Percentiles rank a stretch among this genome's conserved stretches.
Conservation (phyloP, 176 grass and related monocot species). For the Aegilops umbellulata region DNA sequence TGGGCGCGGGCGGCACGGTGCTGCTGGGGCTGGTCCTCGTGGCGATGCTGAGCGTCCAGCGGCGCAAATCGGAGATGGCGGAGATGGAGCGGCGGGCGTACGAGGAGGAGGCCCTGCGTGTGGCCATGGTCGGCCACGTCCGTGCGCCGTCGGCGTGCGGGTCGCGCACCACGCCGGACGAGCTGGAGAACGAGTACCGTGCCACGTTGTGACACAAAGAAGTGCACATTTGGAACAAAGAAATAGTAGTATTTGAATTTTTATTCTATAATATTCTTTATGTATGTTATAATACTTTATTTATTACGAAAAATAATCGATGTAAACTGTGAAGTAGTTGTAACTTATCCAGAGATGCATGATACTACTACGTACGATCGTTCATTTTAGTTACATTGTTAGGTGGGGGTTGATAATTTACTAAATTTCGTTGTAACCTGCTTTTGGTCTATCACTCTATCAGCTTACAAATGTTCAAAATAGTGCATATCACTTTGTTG, state of each 20-base stretch:
- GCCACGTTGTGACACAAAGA: slow-evolving; percentile 30
- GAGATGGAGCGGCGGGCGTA: slow-evolving; percentile 87
- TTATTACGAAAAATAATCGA: slow-evolving; percentile 2
- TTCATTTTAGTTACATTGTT: background rate
- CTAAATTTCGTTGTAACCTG: background rate
- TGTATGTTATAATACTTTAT: background rate
- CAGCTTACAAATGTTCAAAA: background rate
- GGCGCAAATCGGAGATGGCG: slow-evolving; percentile 54
- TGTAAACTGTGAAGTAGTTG: background rate
- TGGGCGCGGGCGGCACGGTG: slow-evolving; percentile 58
- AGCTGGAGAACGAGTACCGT: slow-evolving; percentile 53
- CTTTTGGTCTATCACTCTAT: background rate
- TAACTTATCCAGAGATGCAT: background rate
- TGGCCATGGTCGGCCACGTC: slow-evolving; percentile 95
- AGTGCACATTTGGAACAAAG: background rate
- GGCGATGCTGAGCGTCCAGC: slow-evolving; percentile 60
- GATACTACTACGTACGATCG: background rate
- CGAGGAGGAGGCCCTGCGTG: slow-evolving; percentile 81
- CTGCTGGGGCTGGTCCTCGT: slow-evolving; percentile 71
- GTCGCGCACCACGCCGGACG: slow-evolving; percentile 68
- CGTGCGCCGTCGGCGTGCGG: slow-evolving; percentile 70
- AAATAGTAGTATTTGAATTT: background rate
- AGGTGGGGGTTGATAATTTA: background rate
- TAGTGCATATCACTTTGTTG: no score
- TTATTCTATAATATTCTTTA: slow-evolving; percentile 32